Base-by-base conservation (phyloP, 177 flowering plant species). In the Vitis hybrid region DNA sequence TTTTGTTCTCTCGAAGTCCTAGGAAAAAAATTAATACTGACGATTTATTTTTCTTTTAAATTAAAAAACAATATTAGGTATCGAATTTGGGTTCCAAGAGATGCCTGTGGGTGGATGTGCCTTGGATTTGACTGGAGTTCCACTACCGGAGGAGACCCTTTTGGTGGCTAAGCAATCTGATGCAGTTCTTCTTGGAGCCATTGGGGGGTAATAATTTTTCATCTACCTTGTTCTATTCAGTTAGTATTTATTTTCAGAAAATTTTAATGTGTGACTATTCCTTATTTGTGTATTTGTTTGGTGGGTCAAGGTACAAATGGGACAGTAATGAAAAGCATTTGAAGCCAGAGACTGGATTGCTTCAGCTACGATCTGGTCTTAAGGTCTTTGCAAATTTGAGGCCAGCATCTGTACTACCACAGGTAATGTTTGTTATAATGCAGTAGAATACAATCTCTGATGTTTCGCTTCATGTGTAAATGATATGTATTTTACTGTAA, bases 291-390 rank as follows among this genome's bases (percentile, higher is more conserved):
- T 2, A 22, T 49, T 8, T 69, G 33, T 10, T n/a, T 67, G 68
- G 56, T 60, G 12, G 19, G 3, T 61, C 15, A 79, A 95, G 99
- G 84, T 93, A 96, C 77, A 91, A 93, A 78, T 95, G 99, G 99
- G 99, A 95, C 75, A 88, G 79, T 1, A 89, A 92, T 77, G 89
- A 83, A 78, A 86, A 89, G 14, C 92, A 92, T 69, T 81, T 93
- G 77, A 96, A 93, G 84, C 99, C 99, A 15, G 99, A 96, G 76
- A 92, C 98, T 61, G 99, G 99, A 7, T 76, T 96, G 80, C 99
- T 96, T 86, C 88, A 88, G 76, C 88, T 96, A 53, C 84, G 99
- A 7, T 84, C 79, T 65, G 97, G 98, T 66, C 98, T 96, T 78
- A 83, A 84, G 62, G 98, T 91, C 18, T 96, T 96, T 82, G 99